phyloP scores from a whole-genome alignment of 1,284 basidiomycete genomes.

The Peniophora sp. region DNA sequence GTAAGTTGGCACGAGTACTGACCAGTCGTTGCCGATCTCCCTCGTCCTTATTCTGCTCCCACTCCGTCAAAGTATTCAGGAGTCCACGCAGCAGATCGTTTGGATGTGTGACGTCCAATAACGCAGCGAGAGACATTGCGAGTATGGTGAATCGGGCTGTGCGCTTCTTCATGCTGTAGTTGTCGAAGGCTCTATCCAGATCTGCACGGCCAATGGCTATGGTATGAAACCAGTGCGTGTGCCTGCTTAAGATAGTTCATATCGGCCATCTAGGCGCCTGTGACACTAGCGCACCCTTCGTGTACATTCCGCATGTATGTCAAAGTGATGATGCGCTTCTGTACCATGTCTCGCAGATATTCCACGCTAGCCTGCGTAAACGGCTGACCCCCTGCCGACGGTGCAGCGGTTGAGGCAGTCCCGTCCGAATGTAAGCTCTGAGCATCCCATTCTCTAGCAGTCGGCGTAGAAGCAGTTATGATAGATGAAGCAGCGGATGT shows the following conservation, averaged over 20 bases:
- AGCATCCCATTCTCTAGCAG: conserved; percentile 60
- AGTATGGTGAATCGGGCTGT: conserved; percentile 75
- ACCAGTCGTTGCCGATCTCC: conserved; percentile 77
- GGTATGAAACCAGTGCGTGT: conserved; percentile 85
- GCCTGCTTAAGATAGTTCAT: conserved; percentile 28
- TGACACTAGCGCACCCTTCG: conserved; percentile 54
- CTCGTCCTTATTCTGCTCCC: conserved; percentile 74
- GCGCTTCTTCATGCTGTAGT: conserved; percentile 67
- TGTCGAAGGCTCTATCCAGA: conserved; percentile 67
- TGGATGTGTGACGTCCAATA: conserved; percentile 73
- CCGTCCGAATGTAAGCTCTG: conserved; percentile 34
- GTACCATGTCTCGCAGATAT: conserved; percentile 67
- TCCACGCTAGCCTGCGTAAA: conserved; percentile 60
- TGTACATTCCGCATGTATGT: conserved; percentile 79
- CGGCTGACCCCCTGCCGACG: conserved; percentile 30
- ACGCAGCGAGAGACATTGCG: conserved; percentile 74
- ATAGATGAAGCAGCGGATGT: conserved; percentile 24
- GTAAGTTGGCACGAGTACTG: conserved; percentile 11
- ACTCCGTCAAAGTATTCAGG: conserved; percentile 65
- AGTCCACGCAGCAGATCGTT: conserved; percentile 71
- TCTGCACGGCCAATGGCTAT: conserved; percentile 69
- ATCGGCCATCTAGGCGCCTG: neutral
- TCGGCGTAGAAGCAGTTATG: conserved; percentile 24
- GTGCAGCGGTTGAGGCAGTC: conserved; percentile 6
- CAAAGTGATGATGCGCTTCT: conserved; percentile 77